These are phyloP conservation scores for Castanea sativa DNA, from an alignment of 306 rosid genomes.

Conservation along the genomic window DNA sequence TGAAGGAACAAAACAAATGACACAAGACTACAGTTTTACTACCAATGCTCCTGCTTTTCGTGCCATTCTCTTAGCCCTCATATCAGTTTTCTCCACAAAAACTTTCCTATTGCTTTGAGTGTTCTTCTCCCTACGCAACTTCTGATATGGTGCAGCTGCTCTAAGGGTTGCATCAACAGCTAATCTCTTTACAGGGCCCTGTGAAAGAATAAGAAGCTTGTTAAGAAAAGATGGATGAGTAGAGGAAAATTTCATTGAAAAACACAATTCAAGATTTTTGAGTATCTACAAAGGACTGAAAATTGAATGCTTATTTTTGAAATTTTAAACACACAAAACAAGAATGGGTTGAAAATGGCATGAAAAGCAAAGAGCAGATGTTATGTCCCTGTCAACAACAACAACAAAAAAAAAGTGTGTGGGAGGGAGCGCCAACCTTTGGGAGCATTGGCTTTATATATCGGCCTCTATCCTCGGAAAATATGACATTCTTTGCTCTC, in stretches of 20 bases:
- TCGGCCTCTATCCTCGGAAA: constrained; percentile 98
- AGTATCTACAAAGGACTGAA: neutral
- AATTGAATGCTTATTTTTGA: neutral
- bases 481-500: constrained; percentile 94
- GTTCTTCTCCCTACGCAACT: constrained; percentile 81
- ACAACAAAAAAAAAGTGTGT: neutral
- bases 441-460: constrained; percentile 98
- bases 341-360: neutral
- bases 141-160: constrained; percentile 98
- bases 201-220: constrained; percentile 15
- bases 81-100: constrained; percentile 88
- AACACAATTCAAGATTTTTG: constrained; percentile 7
- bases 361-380: constrained; percentile 15
- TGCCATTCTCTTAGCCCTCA: constrained; percentile 99
- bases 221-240: constrained; percentile 2
- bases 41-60: constrained; percentile 99
- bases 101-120: constrained; percentile 71
- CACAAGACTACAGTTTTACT: constrained; percentile 25
- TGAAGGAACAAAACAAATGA: neutral
- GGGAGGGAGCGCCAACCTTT: constrained; percentile 46
- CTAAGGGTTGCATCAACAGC: constrained; percentile 99
- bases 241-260: neutral
- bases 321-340: neutral
- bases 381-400: constrained; percentile 2
- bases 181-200: constrained; percentile 94